Percentiles rank a stretch among this genome's conserved stretches.
phyloP scores from a whole-genome alignment of 352 stramenopile species.

The Thraustotheca clavata region DNA sequence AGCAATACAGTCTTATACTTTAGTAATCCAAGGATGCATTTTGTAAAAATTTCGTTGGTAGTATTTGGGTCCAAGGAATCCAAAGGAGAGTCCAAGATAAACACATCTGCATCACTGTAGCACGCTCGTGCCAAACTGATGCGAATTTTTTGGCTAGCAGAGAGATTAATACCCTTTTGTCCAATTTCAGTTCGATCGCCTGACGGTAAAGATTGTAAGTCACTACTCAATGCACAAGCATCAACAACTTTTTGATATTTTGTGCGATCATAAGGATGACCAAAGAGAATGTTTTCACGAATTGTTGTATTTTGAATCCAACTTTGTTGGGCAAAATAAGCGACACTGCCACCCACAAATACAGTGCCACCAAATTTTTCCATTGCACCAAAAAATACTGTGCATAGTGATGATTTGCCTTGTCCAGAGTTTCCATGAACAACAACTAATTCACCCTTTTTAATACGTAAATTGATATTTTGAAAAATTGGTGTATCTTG shows the following conservation, averaged over 20 bases:
- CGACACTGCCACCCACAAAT: slow-evolving; percentile 33
- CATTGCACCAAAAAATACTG: slow-evolving; percentile 77
- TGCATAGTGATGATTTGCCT: slow-evolving; percentile 50
- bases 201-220: slow-evolving; percentile 32
- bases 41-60: slow-evolving; percentile 76
- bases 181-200: slow-evolving; percentile 55
- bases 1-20: slow-evolving; percentile 57
- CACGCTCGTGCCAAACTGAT: slow-evolving; percentile 21
- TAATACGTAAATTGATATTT: slow-evolving; percentile 33
- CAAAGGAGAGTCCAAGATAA: slow-evolving; percentile 21
- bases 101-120: slow-evolving; percentile 21
- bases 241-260: slow-evolving; percentile 34
- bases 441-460: slow-evolving; percentile 42
- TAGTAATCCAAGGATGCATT: slow-evolving; percentile 57
- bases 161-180: slow-evolving; percentile 35
- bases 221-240: slow-evolving; percentile 23
- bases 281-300: slow-evolving; percentile 83
- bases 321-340: slow-evolving; percentile 26
- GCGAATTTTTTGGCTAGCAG: slow-evolving; percentile 35
- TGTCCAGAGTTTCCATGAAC: slow-evolving; percentile 38
- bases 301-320: slow-evolving; percentile 39
- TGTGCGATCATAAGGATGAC: slow-evolving; percentile 42
- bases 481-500: slow-evolving; percentile 26
- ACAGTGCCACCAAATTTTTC: slow-evolving; percentile 34
- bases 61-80: slow-evolving; percentile 87